Evolutionary conservation across 768 basidiomycete species (phyloP).

Genomic region (Obba rivulosa): DNA sequence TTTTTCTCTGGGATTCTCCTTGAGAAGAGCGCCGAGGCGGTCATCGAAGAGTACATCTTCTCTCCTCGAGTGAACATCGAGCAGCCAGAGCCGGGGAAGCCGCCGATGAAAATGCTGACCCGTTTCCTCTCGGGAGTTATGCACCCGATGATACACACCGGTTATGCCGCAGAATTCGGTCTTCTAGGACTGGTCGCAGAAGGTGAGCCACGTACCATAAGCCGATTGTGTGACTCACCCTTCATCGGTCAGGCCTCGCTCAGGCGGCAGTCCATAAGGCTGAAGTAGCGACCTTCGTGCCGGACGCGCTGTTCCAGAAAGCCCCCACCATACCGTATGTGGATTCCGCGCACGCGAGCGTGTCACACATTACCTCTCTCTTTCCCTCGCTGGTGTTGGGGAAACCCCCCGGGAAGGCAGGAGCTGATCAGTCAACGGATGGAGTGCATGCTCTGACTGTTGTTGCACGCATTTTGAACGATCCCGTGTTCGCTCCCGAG

Average conservation of each 20-base stretch:
- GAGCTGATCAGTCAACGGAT: neutral
- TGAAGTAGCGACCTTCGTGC: slow-evolving; percentile 30
- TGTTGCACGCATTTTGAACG: slow-evolving; percentile 48
- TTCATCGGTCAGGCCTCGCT: slow-evolving; percentile 40
- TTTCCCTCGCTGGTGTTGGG: slow-evolving; percentile 9
- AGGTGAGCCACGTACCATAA: slow-evolving; percentile 32
- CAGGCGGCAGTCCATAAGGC: slow-evolving; percentile 42
- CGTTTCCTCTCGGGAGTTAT: slow-evolving; percentile 51
- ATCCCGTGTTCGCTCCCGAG: slow-evolving; percentile 27
- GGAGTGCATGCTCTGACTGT: slow-evolving; percentile 45
- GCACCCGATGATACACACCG: slow-evolving; percentile 62
- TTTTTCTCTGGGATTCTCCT: slow-evolving; percentile 44
- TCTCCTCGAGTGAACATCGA: slow-evolving; percentile 27
- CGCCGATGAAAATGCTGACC: slow-evolving; percentile 49
- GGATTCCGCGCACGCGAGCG: slow-evolving; percentile 2
- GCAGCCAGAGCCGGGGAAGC: slow-evolving; percentile 10
- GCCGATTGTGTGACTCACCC: neutral
- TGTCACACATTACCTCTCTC: slow-evolving; percentile 5
- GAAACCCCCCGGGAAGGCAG: neutral
- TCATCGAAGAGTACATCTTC: slow-evolving; percentile 60
- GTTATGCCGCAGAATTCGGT: slow-evolving; percentile 59
- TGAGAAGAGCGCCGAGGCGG: slow-evolving; percentile 35
- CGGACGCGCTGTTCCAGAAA: slow-evolving; percentile 19
- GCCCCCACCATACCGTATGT: neutral
- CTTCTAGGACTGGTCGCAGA: slow-evolving; percentile 58